Base-by-base conservation (phyloP, 371 early-diverging fungal species). In the Actinomortierella ambigua region DNA sequence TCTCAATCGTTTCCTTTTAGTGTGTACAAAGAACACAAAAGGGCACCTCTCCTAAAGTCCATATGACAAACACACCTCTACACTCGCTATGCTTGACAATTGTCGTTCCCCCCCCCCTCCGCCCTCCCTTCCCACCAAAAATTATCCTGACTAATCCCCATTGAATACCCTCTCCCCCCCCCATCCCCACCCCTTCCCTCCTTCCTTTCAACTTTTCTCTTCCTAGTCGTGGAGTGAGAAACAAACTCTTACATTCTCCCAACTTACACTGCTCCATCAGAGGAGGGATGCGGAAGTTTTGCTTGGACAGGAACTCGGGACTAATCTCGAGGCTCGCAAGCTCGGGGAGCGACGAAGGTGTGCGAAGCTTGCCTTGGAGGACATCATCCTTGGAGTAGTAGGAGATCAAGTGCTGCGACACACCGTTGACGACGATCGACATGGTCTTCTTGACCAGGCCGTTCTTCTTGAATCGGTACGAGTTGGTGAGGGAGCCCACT, bases 391-490 rank as follows among this genome's bases (percentile, higher is more conserved):
- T 88, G 42, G 85, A 84, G 69, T 93, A 94, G 66, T 95, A 95
- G 62, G 91, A 92, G 42, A 95, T 90, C 59, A 95, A 75, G 57
- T 94, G 95, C 61, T 92, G 89, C 49, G 84, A 82, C 28, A 83
- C 81, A 39, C 90, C 90, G 65, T 93, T 87, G 41, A 86, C 78
- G 50, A 88, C 85, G 44, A 93, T 84, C 18, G 92, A 92, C 76
- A 95, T 82, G 3, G 94, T 88, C 77, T 93, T 92, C 67, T 95
- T 95, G 55, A 93, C 90, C 11, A 95, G 77, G 0, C 95, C 95
- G 53, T 85, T 82, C 44, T 88, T 86, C 57, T 90, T 89, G 63
- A 92, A 87, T 55, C 82, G 75, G 68, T 88, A 84, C 24, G 84
- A 84, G 63, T 78, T 86, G 17, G 84, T 88, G 2, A 86, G 55